A percentile compares a stretch with the other conserved stretches of the same genome.
Evolutionary conservation across 805 yeast genomes (phyloP).

Genomic region (Starmerella gropengiesseri): DNA sequence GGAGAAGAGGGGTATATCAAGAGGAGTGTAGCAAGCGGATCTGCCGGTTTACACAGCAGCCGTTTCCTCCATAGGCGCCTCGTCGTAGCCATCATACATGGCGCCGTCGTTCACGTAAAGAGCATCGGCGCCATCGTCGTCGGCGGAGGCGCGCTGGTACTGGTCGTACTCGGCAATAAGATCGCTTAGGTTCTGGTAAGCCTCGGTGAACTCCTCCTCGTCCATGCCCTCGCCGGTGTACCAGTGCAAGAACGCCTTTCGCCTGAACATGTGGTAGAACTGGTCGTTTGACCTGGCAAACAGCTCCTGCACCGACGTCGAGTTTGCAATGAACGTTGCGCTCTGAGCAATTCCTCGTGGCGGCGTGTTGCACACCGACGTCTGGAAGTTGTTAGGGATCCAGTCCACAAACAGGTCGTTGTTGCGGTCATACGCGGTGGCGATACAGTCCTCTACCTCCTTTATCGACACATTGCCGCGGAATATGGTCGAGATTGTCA

Average conservation of each 20-base stretch:
- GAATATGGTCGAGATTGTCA: constrained; percentile 89
- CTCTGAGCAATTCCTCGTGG: constrained; percentile 79
- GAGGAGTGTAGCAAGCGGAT: too few species aligned
- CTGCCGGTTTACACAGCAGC: background rate
- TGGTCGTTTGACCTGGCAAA: constrained; percentile 86
- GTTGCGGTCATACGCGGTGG: constrained; percentile 73
- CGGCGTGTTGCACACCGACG: constrained; percentile 87
- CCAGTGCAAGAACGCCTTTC: constrained; percentile 95
- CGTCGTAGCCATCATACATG: constrained; percentile 4
- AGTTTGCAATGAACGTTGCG: constrained; percentile 89
- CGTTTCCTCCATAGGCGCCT: constrained; percentile 5
- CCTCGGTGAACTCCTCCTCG: constrained; percentile 87
- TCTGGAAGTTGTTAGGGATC: constrained; percentile 95
- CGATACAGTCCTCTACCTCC: constrained; percentile 93
- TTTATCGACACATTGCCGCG: constrained; percentile 87
- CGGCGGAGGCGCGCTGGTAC: constrained; percentile 78
- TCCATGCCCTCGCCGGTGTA: constrained; percentile 96
- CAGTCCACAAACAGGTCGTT: constrained; percentile 81
- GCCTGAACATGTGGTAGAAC: constrained; percentile 84
- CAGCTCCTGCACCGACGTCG: constrained; percentile 86
- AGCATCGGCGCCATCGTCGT: constrained; percentile 59
- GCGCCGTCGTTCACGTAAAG: constrained; percentile 10
- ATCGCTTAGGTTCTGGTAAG: constrained; percentile 86
- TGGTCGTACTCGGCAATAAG: constrained; percentile 86
- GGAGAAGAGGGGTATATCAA: background rate